Evolutionary conservation across 169 alveolate species (phyloP), one percentile per base, ranked within the genome.

Genomic region (Eimeria sp.): DNA sequence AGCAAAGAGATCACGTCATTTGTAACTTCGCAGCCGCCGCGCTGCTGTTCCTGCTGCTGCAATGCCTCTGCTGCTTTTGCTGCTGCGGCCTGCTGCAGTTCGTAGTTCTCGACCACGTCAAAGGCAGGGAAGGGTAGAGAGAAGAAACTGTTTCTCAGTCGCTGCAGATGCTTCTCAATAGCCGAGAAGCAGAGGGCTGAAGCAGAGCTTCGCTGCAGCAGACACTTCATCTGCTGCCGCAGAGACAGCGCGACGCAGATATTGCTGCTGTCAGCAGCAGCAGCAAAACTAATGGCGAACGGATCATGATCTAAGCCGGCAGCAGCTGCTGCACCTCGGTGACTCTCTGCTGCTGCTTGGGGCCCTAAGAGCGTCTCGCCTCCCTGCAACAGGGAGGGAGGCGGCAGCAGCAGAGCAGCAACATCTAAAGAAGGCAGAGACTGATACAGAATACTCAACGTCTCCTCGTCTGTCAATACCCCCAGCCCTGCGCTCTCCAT

Each of bases 401-500:
- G 91, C 25, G 91, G 91, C 72, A 85, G 91, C 60, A 85, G 91
- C 74, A 85, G 78, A 10, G 91, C 78, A 23, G 91, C 91, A 27
- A 64, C 62, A 30, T 85, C 60, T 71, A 85, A 30, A 2, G 91
- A 58, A 4, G 91, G 80, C 76, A 43, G 8, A 40, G 60, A 27
- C 8, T 14, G 62, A 18, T 85, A 78, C 80, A 85, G 33, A 62
- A 66, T 62, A 25, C 68, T 62, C 0, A 85, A 16, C 18, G 91
- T 56, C 33, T 85, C 91, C n/a, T 85, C 91, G 6, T 85, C 91
- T 16, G 49, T n/a, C 78, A 85, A 64, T 0, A 9, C 14, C 37
- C 91, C 91, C 25, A 85, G 33, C 27, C 91, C 91, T 20, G 80
- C 60, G 16, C 52, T 40, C 77, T 60, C 58, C 33, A 60, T 78